A percentile compares a stretch with the other conserved stretches of the same genome.
phyloP scores from a whole-genome alignment of 805 yeast genomes.

The Myxozyma geophila region DNA sequence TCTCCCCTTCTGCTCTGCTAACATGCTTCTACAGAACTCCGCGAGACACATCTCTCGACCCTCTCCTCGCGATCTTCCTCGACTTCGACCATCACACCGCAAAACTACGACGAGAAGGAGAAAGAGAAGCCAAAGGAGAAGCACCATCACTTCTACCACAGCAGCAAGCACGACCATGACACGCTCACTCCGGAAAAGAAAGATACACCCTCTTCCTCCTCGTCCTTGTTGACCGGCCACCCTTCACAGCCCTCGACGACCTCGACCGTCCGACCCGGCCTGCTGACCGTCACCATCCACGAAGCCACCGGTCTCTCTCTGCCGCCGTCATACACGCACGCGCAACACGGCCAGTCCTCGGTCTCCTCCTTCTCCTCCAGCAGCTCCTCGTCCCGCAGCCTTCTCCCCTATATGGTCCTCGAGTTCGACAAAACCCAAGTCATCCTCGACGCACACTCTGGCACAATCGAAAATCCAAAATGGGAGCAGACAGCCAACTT shows the following conservation, averaged over 20 bases:
- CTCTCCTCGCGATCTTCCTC: constrained; percentile 39
- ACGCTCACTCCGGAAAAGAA: constrained; percentile 4
- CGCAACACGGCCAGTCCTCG: constrained; percentile 29
- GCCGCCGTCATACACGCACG: constrained; percentile 50
- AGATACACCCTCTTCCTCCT: constrained; percentile 1
- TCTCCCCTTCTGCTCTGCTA: not conserved
- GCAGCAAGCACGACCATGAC: constrained; percentile 27
- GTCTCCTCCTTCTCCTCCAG: constrained; percentile 17
- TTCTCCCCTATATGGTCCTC: constrained; percentile 80
- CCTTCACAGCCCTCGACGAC: constrained; percentile 31
- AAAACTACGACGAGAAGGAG: constrained; percentile 13
- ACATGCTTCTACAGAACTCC: constrained; percentile 43
- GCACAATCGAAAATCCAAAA: constrained; percentile 73
- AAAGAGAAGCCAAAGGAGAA: constrained; percentile 19
- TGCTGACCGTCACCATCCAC: constrained; percentile 76
- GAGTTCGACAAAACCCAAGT: constrained; percentile 96
- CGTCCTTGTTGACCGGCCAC: constrained; percentile 20
- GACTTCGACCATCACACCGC: constrained; percentile 34
- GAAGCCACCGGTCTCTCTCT: constrained; percentile 67
- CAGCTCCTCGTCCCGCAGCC: constrained; percentile 43
- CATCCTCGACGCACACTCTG: constrained; percentile 82
- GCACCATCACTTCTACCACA: constrained; percentile 25
- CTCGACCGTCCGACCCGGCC: constrained; percentile 59
- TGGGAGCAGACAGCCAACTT: constrained; percentile 91
- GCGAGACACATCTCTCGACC: constrained; percentile 48